Conservation (phyloP, 176 grass and related monocot genomes). For the Oryza rufipogon region DNA sequence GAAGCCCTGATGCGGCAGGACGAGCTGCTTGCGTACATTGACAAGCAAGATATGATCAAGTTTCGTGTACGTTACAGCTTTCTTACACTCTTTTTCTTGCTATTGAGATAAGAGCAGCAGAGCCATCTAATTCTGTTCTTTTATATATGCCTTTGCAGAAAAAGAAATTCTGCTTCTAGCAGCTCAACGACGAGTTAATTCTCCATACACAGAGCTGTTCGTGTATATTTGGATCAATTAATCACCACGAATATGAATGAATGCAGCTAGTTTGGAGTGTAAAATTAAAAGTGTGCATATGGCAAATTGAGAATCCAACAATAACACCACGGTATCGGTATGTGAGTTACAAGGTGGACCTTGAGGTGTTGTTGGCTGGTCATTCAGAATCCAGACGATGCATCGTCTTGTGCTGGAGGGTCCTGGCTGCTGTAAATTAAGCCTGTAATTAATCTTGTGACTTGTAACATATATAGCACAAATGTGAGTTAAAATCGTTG, state of each 20-base stretch:
- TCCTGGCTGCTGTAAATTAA: neutral
- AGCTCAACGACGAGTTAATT: constrained; percentile 9
- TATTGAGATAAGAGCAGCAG: neutral
- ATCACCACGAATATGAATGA: neutral
- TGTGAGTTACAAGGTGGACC: neutral
- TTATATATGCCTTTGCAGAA: constrained; percentile 51
- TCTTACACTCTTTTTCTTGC: neutral
- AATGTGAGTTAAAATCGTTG: neutral
- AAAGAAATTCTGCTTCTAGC: constrained; percentile 76
- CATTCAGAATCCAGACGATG: neutral
- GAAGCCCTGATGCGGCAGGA: constrained; percentile 95
- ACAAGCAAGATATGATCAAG: constrained; percentile 77
- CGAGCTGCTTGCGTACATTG: constrained; percentile 89
- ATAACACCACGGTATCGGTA: neutral
- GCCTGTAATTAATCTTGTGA: neutral
- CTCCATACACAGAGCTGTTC: neutral
- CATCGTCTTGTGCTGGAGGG: neutral
- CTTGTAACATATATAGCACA: neutral
- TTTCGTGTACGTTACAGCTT: constrained; percentile 66
- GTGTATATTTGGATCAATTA: constrained; percentile 28
- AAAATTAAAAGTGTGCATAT: neutral
- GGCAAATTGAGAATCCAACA: too few species aligned
- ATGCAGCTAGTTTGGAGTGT: neutral
- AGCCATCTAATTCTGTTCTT: neutral
- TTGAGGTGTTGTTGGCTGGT: neutral